Percentiles rank a stretch among this genome's conserved stretches.
Evolutionary conservation across 2,329 filamentous ascomycete genomes (phyloP).

Genomic region (Huntiella omanensis): DNA sequence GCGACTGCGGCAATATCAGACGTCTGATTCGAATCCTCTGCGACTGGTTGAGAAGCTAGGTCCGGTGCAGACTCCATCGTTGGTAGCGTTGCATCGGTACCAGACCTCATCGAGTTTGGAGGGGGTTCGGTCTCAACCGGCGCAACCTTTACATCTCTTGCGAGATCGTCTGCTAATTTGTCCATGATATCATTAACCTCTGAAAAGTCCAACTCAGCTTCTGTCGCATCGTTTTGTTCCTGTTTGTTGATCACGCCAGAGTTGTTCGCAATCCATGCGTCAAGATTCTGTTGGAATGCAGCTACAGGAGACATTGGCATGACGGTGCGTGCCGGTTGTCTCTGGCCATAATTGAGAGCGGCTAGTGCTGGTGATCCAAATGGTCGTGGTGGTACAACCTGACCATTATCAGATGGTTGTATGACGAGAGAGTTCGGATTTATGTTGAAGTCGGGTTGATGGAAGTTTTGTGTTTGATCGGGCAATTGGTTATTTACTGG

Average conservation of each 20-base stretch:
- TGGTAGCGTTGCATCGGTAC: constrained; percentile 8
- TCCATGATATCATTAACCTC: constrained; percentile 26
- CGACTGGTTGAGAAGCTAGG: constrained; percentile 11
- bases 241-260: constrained; percentile 5
- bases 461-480: neutral
- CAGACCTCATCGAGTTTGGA: constrained; percentile 5
- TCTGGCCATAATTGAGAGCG: constrained; percentile 11
- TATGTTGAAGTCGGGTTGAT: neutral
- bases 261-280: constrained; percentile 23
- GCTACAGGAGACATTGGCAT: constrained; percentile 11
- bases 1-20: constrained; percentile 23
- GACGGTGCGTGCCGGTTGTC: constrained; percentile 12
- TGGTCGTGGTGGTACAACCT: neutral
- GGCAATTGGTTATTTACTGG: no score
- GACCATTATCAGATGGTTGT: neutral
- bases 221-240: neutral
- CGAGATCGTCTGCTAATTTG: constrained; percentile 23
- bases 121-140: neutral
- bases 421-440: neutral
- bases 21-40: constrained; percentile 16
- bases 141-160: constrained; percentile 5
- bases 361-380: constrained; percentile 7
- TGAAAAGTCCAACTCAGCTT: constrained; percentile 16
- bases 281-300: constrained; percentile 25
- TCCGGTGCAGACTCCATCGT: constrained; percentile 11